Evolutionary conservation across 1,284 basidiomycete species (phyloP), one percentile per base, ranked within the genome.

Genomic region (Trametes versicolor): DNA sequence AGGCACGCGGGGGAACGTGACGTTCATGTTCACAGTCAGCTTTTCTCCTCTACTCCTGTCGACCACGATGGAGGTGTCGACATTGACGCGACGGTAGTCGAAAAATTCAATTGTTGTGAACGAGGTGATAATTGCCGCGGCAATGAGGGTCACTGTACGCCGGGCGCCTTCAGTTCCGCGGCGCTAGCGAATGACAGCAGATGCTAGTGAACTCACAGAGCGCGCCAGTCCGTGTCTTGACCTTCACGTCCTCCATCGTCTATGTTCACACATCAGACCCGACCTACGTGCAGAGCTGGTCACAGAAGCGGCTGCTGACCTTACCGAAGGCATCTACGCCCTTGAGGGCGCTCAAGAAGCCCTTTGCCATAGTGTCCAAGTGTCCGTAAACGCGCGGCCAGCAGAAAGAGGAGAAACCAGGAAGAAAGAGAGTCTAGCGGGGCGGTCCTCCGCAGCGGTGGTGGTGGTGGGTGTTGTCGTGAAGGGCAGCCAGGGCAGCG

Each of bases 181-280:
- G 32, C 53, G 4, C 37, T 41, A 10, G 37, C 47, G n/a, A 32
- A 64, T 49, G 58, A 1, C 29, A 32, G 29, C 29, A 32, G 4
- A 50, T 13, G 49, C 13, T 45, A 25, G 12, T 19, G 47, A 47
- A 84, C 93, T 79, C 74, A 97, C 95, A 84, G 73, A 97, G 83
- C 73, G 95, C 96, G 71, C 96, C 96, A 45, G 94, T 96, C 69
- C 94, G 88, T 47, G 97, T 98, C 84, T 96, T 96, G 81, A 98
- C 94, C 82, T 98, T 98, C 69, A 98, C 96, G 85, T 98, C 96
- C 76, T 98, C 96, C 80, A 94, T 95, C 41, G 96, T 98, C 97
- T 97, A 75, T 70, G 61, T 23, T 45, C 19, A 23, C 7, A 34
- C 29, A 41, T 69, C 64, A 52, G 68, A 60, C 58, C 39, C 43